phyloP scores from a whole-genome alignment of 495 filamentous ascomycete genomes.

The Bryoglossum gracile region DNA sequence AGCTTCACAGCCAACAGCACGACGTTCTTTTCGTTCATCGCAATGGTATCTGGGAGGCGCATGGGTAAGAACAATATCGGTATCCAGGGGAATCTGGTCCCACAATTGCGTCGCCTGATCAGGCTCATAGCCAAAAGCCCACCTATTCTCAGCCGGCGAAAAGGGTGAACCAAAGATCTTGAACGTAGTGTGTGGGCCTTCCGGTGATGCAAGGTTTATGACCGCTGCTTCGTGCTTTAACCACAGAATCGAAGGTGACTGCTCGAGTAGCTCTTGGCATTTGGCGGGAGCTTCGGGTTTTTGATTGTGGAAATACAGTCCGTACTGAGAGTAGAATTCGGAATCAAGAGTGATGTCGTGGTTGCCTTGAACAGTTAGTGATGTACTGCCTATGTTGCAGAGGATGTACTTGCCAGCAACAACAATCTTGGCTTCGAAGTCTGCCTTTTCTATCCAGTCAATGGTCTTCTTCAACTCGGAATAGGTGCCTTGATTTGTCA shows the following conservation, averaged over 20 bases:
- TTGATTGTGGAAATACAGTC: slow-evolving; percentile 51
- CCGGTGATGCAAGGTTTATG: slow-evolving; percentile 47
- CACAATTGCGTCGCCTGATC: slow-evolving; percentile 44
- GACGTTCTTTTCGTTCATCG: slow-evolving; percentile 51
- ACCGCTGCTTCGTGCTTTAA: slow-evolving; percentile 55
- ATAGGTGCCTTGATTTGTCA: slow-evolving; percentile 72
- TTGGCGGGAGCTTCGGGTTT: slow-evolving; percentile 46
- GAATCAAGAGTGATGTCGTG: slow-evolving; percentile 71
- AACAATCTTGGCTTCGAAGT: slow-evolving; percentile 76
- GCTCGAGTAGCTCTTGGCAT: slow-evolving; percentile 48
- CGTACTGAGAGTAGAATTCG: slow-evolving; percentile 51
- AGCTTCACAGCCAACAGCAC: slow-evolving; percentile 55
- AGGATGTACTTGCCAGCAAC: slow-evolving; percentile 57
- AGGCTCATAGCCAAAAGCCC: slow-evolving; percentile 65
- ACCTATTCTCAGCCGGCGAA: slow-evolving; percentile 53
- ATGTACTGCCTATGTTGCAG: not conserved
- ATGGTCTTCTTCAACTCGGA: slow-evolving; percentile 61
- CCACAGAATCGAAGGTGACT: slow-evolving; percentile 53
- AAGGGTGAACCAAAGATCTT: slow-evolving; percentile 73
- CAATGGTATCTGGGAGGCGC: slow-evolving; percentile 68
- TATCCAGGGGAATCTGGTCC: slow-evolving; percentile 55
- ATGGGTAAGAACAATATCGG: slow-evolving; percentile 83
- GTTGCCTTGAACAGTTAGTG: slow-evolving; percentile 47
- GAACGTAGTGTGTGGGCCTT: slow-evolving; percentile 59
- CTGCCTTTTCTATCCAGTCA: slow-evolving; percentile 70